Base-by-base conservation (phyloP, 2,329 filamentous ascomycete genomes). In the Coniella lustricola region DNA sequence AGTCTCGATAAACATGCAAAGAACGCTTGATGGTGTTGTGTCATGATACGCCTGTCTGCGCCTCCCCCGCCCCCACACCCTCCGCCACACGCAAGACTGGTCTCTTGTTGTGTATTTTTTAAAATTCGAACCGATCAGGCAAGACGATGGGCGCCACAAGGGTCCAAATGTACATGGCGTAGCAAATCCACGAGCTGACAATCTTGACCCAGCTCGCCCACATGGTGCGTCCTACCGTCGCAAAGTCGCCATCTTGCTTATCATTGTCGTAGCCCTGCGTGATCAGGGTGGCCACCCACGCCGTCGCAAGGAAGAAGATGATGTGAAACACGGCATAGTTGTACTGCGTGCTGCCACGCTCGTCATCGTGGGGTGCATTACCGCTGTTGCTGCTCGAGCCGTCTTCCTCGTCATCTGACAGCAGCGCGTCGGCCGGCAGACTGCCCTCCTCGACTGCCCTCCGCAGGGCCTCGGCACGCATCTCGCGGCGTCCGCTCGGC, bases 201-300 rank as follows among this genome's bases (percentile, higher is more conserved):
- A 98, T 97, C 81, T 98, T 98, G 58, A 96, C 90, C 93, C 94
- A 98, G 62, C 89, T 95, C 29, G 93, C 93, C 79, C 90, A 95
- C 68, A 97, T 95, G 4, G 91, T 97, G 51, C 93, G 78, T 17
- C 93, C 93, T 3, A 98, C 91, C 0, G 91, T 88, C 2, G 89
- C 88, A 67, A 98, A 97, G 61, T 90, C 84, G 42, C 81, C 76
- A 47, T 77, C 76, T 39, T 78, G 74, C 51, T 81, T 80, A 36
- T 73, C 70, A 54, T 82, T 76, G 8, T 85, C 79, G 56, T 86
- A 80, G 60, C 87, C 86, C 71, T 90, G 86, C 10, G 74, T 76
- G 31, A 98, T 75, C 32, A 98, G 74, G 0, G 90, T 97, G 2
- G 90, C 90, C 4, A 97, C 90, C 93, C 93, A 98, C 37, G 87